Evolutionary conservation across 2,329 filamentous ascomycete species (phyloP), one percentile per base, ranked within the genome.

Genomic region (Ascochyta lentis): DNA sequence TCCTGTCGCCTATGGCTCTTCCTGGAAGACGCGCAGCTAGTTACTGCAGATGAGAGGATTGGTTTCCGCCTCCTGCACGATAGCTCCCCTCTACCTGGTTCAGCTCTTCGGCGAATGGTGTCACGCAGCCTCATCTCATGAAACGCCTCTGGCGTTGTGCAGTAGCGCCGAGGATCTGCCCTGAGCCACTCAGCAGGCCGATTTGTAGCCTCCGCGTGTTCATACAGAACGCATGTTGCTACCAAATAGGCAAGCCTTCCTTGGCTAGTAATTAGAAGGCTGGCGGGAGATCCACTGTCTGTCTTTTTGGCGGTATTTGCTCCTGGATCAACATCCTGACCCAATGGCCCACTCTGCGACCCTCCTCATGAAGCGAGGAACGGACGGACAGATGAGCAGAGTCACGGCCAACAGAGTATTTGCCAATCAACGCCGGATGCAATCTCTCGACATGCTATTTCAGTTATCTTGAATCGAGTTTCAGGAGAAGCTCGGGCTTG

Each of bases 51-150:
- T 49, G 60, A 61, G 59, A 59, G 46, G 48, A 67, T 65, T 49
- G 42, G 59, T 56, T 54, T 31, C 53, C 47, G 61, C 54, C 58
- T 37, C 54, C 56, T 64, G 64, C 64, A 64, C 58, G 42, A 61
- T 56, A 31, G 48, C 49, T 43, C 54, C 67, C 63, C 58, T 51
- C 56, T 64, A 58, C 66, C 69, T 54, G 68, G 67, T 71, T 66
- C 67, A 67, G 59, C 62, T 70, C 47, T 47, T 43, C 54, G 43
- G 40, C 50, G 58, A 64, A 59, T 60, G 56, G 66, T 66, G 64
- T 63, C 47, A 56, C 53, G 42, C 66, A 70, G 71, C 70, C 70
- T 70, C 68, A 64, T 66, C 62, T 62, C 65, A 64, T 65, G 61
- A 53, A 59, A 58, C 54, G 54, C 59, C 58, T 48, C 58, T 48